Base-by-base conservation (phyloP, 495 filamentous ascomycete genomes). In the Pyronema omphalodes region DNA sequence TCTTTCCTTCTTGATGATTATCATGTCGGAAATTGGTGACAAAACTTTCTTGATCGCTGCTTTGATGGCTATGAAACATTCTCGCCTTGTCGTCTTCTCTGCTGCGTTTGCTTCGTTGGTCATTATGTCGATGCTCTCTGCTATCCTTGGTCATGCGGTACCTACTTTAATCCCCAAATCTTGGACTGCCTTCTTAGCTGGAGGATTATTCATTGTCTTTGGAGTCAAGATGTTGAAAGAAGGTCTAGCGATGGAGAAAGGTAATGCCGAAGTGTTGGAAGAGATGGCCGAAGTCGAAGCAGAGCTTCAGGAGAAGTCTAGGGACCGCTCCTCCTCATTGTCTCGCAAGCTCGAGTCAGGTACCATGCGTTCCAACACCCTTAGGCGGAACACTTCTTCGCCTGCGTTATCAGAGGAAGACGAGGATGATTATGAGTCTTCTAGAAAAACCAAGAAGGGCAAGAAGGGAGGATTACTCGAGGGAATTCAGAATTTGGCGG, bases 21-120 rank as follows among this genome's bases (percentile, higher is more conserved):
- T 96, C 52, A 84, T 96, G 60, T 95, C 91, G 57, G 91, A 98
- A 66, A 80, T 98, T 65, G 91, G 91, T 55, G 91, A 98, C 76
- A 98, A 98, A 68, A 98, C 91, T 0, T 98, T 98, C 71, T 74
- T 98, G 40, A 86, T 98, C 43, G 91, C 91, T 11, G 91, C 91
- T 19, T 75, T 98, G 17, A 98, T 98, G 91, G 91, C 91, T 1
- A 98, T 98, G 91, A 86, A 94, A 59, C 88, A 98, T 65, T 83
- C 91, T 43, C 85, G 89, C 35, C 67, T 95, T 52, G 73, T 94
- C 9, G 93, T 98, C 41, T 98, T 96, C 70, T 80, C 84, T 7
- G 86, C 91, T 6, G 91, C 91, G n/a, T 86, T 96, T 60, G 74
- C 79, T 56, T 93, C 91, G 18, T 71, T 98, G 50, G 78, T 93